These are phyloP conservation scores for Wallacemonas sp. DNA, from an alignment of 208 protist genomes.

Conservation along the genomic window DNA sequence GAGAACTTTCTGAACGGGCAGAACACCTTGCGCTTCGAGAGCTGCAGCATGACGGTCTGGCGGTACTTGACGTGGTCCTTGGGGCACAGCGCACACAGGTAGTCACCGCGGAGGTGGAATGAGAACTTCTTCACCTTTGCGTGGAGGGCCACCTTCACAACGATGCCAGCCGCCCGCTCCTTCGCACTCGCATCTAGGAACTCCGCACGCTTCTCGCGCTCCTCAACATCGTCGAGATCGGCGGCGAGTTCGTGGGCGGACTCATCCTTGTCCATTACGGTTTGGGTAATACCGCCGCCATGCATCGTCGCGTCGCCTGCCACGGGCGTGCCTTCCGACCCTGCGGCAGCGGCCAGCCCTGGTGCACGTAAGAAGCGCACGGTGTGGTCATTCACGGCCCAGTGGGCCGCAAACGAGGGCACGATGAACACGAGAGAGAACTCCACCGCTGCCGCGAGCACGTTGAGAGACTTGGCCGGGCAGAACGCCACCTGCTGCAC, in stretches of 20 bases:
- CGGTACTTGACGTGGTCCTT: constrained; percentile 94
- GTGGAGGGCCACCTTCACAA: constrained; percentile 91
- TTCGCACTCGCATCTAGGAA: constrained; percentile 77
- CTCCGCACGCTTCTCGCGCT: constrained; percentile 87
- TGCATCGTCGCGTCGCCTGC: constrained; percentile 64
- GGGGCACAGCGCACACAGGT: constrained; percentile 89
- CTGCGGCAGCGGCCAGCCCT: constrained; percentile 39
- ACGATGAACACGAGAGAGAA: constrained; percentile 91
- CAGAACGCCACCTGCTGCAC: constrained; percentile 95
- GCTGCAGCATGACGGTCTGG: constrained; percentile 92
- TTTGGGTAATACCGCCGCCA: constrained; percentile 81
- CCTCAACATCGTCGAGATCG: constrained; percentile 86
- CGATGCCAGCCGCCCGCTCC: constrained; percentile 79
- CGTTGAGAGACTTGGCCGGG: constrained; percentile 86
- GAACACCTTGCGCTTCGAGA: constrained; percentile 91
- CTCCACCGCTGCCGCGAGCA: constrained; percentile 90
- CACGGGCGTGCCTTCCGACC: constrained; percentile 12
- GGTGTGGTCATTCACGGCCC: constrained; percentile 86
- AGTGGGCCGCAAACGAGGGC: constrained; percentile 78
- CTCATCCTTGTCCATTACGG: constrained; percentile 80
- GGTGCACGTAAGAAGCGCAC: constrained; percentile 84
- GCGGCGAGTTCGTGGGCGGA: constrained; percentile 58
- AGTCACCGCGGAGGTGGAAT: constrained; percentile 90
- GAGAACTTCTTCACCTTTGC: constrained; percentile 88
- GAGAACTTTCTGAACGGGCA: constrained; percentile 93